phyloP scores from a whole-genome alignment of 129 eudicot genomes.

The Flaveria robusta region DNA sequence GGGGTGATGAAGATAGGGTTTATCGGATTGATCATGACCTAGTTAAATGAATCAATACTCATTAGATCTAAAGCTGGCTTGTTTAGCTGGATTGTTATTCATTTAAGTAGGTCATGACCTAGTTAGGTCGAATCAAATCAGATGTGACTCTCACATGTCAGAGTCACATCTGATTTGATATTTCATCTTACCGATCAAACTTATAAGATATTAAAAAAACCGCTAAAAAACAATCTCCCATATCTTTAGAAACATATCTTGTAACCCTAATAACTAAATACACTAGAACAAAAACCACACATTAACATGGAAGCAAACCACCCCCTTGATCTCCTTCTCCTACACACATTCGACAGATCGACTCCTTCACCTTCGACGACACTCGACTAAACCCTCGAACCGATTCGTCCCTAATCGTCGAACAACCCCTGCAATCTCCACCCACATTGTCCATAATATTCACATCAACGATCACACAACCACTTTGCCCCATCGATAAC shows the following conservation, averaged over 20 bases:
- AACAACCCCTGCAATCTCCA: slow-evolving; percentile 11
- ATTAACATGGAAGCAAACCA: slow-evolving; percentile 48
- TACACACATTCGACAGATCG: slow-evolving; percentile 39
- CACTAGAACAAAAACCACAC: slow-evolving; percentile 1
- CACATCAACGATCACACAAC: slow-evolving; percentile 38
- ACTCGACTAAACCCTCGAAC: slow-evolving; percentile 32
- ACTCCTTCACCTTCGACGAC: slow-evolving; percentile 34
- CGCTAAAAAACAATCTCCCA: neutral
- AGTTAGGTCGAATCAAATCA: no score
- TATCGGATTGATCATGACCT: neutral
- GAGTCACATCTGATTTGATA: no score
- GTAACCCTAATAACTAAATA: slow-evolving; percentile 13
- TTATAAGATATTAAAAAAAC: neutral
- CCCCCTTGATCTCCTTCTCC: slow-evolving; percentile 37
- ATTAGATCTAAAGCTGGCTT: neutral
- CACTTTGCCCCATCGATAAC: slow-evolving; percentile 56
- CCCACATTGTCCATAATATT: slow-evolving; percentile 27
- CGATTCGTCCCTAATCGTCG: slow-evolving; percentile 36
- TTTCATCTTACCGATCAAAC: neutral
- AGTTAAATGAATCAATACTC: neutral
- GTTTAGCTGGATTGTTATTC: neutral
- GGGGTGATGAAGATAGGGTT: no score
- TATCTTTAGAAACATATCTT: neutral
- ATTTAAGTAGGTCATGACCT: neutral
- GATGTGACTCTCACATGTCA: no score